Evolutionary conservation across 2,329 filamentous ascomycete genomes (phyloP), one percentile per base, ranked within the genome.

Genomic region (Macrophomina phaseolina): DNA sequence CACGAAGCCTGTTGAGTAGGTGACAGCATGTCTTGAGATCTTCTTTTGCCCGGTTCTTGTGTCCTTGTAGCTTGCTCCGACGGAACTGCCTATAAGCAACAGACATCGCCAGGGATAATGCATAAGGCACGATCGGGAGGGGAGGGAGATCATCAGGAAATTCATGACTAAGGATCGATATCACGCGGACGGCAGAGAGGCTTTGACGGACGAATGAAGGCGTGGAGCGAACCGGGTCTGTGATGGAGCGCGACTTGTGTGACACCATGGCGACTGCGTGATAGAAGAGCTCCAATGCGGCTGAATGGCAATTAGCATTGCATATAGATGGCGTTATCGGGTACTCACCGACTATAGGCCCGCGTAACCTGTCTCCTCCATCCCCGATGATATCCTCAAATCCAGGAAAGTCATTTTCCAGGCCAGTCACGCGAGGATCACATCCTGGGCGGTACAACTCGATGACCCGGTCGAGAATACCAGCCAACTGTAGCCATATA

Each of bases 31-130:
- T 76, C 52, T 80, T 78, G 40, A 84, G 74, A 53, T 83, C 81
- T 56, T 79, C 74, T 9, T 80, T 81, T 1, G 81, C 82, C 30
- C 81, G 78, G 67, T 80, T 80, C 72, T 81, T 79, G 69, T 82
- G 80, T 30, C 81, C 79, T 36, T 78, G 81, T 9, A 85, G 75
- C 61, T 80, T 83, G 66, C 83, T 82, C 60, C 83, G 82, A 30
- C 86, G 84, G 52, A 86, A 81, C 66, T 86, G 83, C 16, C 85
- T 83, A 70, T 88, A 87, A 2, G 85, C 83, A 1, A 87, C 85
- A 2, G 83, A 83, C 68, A 87, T 79, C 3, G 85, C 84, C 5
- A 88, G 77, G 0, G 84, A 82, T 18, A 87, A 79, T 4, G 85
- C 83, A 69, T 87, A 88, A 3, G 85, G 84, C 14, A 87, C 79